phyloP scores from a whole-genome alignment of 768 basidiomycete species.

The Xerocomellus chrysenteron region DNA sequence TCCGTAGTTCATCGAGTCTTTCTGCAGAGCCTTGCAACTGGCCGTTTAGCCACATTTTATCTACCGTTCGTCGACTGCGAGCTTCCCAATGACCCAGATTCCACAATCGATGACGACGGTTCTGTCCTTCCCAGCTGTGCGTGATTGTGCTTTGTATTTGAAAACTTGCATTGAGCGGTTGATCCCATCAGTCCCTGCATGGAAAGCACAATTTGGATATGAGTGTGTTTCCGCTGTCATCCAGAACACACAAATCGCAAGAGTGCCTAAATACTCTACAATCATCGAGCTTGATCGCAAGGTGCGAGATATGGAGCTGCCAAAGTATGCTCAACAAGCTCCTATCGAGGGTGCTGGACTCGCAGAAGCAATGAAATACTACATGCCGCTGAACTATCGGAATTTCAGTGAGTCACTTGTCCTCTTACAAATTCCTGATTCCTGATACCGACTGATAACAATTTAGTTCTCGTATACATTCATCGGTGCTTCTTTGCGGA shows the following conservation, averaged over 20 bases:
- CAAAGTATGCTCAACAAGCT: constrained; percentile 54
- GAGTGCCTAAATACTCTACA: constrained; percentile 58
- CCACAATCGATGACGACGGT: constrained; percentile 59
- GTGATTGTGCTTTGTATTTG: constrained; percentile 21
- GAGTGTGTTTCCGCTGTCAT: constrained; percentile 68
- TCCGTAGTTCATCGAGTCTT: background rate
- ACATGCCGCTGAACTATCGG: constrained; percentile 73
- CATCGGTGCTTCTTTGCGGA: constrained; percentile 78
- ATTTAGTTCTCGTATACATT: constrained; percentile 64
- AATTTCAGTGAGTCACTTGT: constrained; percentile 52
- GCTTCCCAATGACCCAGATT: constrained; percentile 58
- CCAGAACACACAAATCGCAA: constrained; percentile 64
- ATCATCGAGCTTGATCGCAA: constrained; percentile 65
- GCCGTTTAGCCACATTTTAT: constrained; percentile 65
- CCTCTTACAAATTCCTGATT: background rate
- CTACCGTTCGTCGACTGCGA: constrained; percentile 74
- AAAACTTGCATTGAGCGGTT: background rate
- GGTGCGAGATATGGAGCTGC: constrained; percentile 66
- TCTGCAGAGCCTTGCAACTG: constrained; percentile 63
- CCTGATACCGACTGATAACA: background rate
- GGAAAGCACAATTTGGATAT: constrained; percentile 69
- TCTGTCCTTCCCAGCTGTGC: constrained; percentile 57
- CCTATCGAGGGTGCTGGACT: constrained; percentile 51
- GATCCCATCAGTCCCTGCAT: constrained; percentile 51
- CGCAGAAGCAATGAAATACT: constrained; percentile 66